phyloP scores from a whole-genome alignment of 2,329 filamentous ascomycete species.

The Apiospora saccharicola region DNA sequence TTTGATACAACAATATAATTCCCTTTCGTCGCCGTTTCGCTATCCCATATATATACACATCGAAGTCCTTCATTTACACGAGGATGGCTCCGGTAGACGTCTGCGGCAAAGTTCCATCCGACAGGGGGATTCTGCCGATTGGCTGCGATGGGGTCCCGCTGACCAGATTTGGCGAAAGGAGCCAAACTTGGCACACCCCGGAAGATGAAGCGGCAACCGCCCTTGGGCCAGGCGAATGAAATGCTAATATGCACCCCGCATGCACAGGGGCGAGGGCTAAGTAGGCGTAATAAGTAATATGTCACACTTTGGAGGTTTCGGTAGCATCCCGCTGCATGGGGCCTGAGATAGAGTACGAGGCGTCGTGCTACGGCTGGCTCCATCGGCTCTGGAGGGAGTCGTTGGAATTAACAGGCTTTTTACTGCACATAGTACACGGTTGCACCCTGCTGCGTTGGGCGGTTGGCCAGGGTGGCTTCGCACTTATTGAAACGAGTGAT shows the following conservation, averaged over 20 bases:
- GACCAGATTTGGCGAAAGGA: conserved; percentile 5
- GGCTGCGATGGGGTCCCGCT: background rate
- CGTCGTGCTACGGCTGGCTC: background rate
- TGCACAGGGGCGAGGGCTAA: background rate
- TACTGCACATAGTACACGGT: background rate
- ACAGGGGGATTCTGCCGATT: conserved; percentile 10
- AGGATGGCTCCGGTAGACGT: background rate
- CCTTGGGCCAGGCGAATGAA: background rate
- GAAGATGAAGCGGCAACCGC: conserved; percentile 2
- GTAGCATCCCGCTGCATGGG: background rate
- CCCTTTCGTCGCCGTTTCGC: background rate
- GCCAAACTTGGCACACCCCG: background rate
- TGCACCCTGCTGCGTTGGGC: background rate
- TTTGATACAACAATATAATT: no score
- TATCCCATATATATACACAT: conserved; percentile 7
- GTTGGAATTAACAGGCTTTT: background rate
- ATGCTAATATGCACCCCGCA: conserved; percentile 5
- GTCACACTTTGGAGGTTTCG: background rate
- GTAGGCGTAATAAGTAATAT: conserved; percentile 5
- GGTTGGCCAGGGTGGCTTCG: background rate
- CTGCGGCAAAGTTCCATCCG: background rate
- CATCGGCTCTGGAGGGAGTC: background rate
- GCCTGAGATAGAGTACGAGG: background rate
- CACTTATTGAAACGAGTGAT: background rate
- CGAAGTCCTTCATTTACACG: background rate